phyloP scores from a whole-genome alignment of 2,329 filamentous ascomycete genomes.

The Macrophomina tecta region DNA sequence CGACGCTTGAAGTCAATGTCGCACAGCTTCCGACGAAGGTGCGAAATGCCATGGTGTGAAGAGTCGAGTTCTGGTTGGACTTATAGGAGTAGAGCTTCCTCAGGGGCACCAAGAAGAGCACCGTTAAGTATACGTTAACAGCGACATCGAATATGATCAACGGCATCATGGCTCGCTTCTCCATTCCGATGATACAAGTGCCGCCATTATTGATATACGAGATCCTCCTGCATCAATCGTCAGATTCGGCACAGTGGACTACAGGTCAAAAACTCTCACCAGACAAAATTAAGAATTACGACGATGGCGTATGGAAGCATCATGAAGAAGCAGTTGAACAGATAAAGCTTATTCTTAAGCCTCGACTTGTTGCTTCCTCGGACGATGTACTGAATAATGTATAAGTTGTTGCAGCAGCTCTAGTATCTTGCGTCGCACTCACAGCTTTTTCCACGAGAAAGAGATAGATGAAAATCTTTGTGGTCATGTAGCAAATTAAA shows the following conservation, averaged over 20 bases:
- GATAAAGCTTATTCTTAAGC: conserved; percentile 1
- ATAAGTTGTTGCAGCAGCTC: no score
- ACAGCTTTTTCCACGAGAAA: conserved; percentile 20
- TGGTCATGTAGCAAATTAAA: conserved; percentile 6
- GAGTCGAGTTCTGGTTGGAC: background rate
- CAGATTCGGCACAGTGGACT: no score
- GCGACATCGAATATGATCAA: conserved; percentile 66
- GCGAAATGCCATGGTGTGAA: conserved; percentile 19
- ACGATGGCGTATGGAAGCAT: conserved; percentile 10
- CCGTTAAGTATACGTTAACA: conserved; percentile 68
- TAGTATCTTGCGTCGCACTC: background rate
- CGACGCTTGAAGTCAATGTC: conserved; percentile 1
- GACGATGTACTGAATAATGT: conserved; percentile 1
- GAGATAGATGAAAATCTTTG: conserved; percentile 8
- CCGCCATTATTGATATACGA: background rate
- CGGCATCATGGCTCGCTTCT: conserved; percentile 63
- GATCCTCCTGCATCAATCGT: background rate
- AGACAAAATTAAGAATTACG: conserved; percentile 15
- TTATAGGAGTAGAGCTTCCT: conserved; percentile 36
- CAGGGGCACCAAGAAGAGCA: conserved; percentile 67
- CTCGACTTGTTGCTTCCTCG: conserved; percentile 3
- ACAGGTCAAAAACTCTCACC: background rate
- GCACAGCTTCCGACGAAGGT: conserved; percentile 15
- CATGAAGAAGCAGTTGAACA: background rate
- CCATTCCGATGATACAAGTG: conserved; percentile 66